Evolutionary conservation across 2,329 filamentous ascomycete species (phyloP), one percentile per base, ranked within the genome.

Genomic region (Aspergillus sp.): DNA sequence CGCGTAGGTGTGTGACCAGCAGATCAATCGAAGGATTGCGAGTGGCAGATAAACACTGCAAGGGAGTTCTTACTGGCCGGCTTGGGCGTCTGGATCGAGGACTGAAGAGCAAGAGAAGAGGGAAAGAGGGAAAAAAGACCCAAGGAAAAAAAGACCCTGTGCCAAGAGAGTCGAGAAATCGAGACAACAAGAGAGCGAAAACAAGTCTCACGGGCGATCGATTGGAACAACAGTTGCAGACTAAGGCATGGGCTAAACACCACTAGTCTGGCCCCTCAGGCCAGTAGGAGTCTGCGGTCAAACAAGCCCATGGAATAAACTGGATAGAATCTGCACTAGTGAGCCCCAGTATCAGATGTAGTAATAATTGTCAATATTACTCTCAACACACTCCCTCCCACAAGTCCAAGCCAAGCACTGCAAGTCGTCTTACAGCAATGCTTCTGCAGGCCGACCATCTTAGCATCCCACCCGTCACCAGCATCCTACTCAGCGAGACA

Each of bases 291-390:
- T 61, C 58, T 53, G 57, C 54, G 59, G 58, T 67, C 63, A 67
- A 69, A 67, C 67, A 66, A 64, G 60, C 60, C 66, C 63, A 68
- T 68, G 67, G 47, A 57, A 43, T 57, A 43, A 57, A 49, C 51
- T 57, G 48, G 66, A 68, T 65, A 57, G 49, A 64, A 50, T 63
- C 54, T 56, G 63, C 65, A 61, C 63, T 67, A 67, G 64, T 66
- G 63, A 63, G 63, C 54, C 60, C 64, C 61, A 61, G 64, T 66
- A 63, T 64, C 64, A 64, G 60, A 64, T 67, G 62, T 64, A 66
- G 62, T 66, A 62, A 65, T 68, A 64, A 62, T 66, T 64, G 62
- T 60, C 62, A 66, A 65, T 68, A 67, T 62, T 61, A 54, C 13
- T 41, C 34, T 41, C 34, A 41, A 13, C 34, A 41, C 34, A 1